phyloP scores from a whole-genome alignment of 306 rosid genomes.

The Cucurbita pepo region DNA sequence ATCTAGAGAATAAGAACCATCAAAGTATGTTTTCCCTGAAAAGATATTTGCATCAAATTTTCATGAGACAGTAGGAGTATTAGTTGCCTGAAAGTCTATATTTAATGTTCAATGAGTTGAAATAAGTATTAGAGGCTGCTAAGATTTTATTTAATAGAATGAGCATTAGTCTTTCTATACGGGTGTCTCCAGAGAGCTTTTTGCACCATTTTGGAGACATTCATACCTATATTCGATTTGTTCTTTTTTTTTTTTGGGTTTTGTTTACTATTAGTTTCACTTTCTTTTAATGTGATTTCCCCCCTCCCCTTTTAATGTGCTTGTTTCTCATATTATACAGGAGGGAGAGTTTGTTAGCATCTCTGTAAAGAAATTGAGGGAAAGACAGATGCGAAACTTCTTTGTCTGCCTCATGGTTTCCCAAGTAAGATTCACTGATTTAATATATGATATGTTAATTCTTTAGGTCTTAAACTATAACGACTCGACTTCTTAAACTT shows the following conservation, averaged over 20 bases:
- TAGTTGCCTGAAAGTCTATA: not conserved
- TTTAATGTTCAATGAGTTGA: not conserved
- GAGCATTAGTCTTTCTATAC: not conserved
- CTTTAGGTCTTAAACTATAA: not conserved
- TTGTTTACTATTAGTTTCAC: not conserved
- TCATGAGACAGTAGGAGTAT: not conserved
- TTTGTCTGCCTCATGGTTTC: slow-evolving; percentile 84
- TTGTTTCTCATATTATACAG: slow-evolving; percentile 19
- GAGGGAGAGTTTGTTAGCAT: slow-evolving; percentile 68
- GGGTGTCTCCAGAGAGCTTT: not conserved
- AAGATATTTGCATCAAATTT: not conserved
- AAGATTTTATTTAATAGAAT: not conserved
- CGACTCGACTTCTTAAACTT: no score
- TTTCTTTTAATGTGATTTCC: not conserved
- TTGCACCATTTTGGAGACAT: not conserved
- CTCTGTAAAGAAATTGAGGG: slow-evolving; percentile 65
- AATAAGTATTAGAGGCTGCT: not conserved
- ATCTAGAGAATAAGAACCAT: not conserved
- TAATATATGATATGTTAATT: not conserved
- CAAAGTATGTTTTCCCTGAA: not conserved
- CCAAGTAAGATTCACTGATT: slow-evolving; percentile 37
- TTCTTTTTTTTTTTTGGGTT: not conserved
- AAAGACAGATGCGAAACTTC: slow-evolving; percentile 83
- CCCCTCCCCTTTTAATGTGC: not conserved
- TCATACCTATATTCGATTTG: not conserved